Evolutionary conservation across 2,329 filamentous ascomycete genomes (phyloP), one percentile per base, ranked within the genome.

Genomic region (Cordyceps pruinosa): DNA sequence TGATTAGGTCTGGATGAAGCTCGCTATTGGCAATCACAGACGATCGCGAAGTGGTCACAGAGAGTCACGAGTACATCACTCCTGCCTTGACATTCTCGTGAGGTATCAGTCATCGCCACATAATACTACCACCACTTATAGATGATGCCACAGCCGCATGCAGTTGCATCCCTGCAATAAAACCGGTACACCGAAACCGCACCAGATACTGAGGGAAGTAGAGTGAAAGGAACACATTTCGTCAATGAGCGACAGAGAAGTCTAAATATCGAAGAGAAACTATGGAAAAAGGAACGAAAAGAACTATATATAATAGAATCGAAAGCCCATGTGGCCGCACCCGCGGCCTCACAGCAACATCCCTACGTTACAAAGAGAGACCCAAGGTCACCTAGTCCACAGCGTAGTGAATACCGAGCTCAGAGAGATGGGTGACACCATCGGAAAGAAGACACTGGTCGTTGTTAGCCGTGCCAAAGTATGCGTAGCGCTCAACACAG

Each of bases 401-500:
- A 12, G 45, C 35, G 37, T 55, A 55, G 25, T 58, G 45, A 8
- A 13, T 44, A 30, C 57, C 57, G n/a, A 55, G 45, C 2, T 48
- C 28, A 28, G 45, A 32, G 26, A 28, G 30, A 41, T 32, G 46
- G 15, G 17, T 21, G 7, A 17, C 5, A 5, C 30, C 44, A 12
- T 19, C 10, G 12, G 46, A 26, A 30, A 66, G 58, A 15, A 66
- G 59, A 15, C 47, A 59, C 48, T 61, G 42, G 26, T 56, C 51
- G n/a, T 57, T 59, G 21, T 63, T 60, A 3, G 63, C 62, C 4
- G 62, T 60, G 35, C 64, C 65, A 53, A 72, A 72, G 65, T 73
- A 73, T 3, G 71, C 61, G 60, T 77, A 77, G 9, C 74, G 66
- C 57, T 71, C 70, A 21, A 78, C 67, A 39, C 64, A 68, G 42